Evolutionary conservation across 306 rosid genomes (phyloP), one percentile per base, ranked within the genome.

Genomic region (Gillenia trifoliata): DNA sequence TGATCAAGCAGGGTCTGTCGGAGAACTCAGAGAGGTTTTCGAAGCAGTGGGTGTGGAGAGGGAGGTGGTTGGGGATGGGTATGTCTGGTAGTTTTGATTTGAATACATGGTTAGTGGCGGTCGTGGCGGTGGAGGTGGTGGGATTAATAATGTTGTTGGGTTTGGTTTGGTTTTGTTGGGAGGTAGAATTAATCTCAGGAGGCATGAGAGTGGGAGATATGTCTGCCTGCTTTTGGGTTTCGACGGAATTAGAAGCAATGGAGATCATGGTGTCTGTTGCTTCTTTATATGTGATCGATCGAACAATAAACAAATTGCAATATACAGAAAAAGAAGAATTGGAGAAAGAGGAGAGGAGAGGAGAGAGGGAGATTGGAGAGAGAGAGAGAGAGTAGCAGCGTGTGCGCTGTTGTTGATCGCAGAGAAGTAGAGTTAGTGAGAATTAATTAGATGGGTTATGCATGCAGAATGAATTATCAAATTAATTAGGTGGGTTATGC

Each of bases 11-110:
- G 0, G 96, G 93, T 0, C 91, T 81, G 31, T 88, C 84, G 2
- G 89, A 25, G 78, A 81, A 34, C 10, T 84, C 54, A 0, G 88
- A 8, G 16, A 86, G 79, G 0, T 75, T 72, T 28, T 91, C 68
- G 29, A 93, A 91, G 81, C 90, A 89, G 77, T 89, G 91, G 20
- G 81, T 13, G 73, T 91, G 98, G 38, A 93, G 96, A 0, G 98
- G 89, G 17, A 91, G 85, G 79, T 89, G 87, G 68, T 86, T 80
- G 68, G 97, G 76, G 75, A 93, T 81, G 11, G 88, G 75, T 72
- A 93, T 89, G 15, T 91, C 98, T 0, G 93, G 92, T 54, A 93
- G 81, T 73, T 77, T 91, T 0, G 98, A 91, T 72, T 60, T 86
- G 84, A 91, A 93, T 1, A 88, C 13, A n/a, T 79, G 83, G 66